Evolutionary conservation across 345 rosid species (phyloP), one percentile per base, ranked within the genome.

Genomic region (Hirschfeldia incana): DNA sequence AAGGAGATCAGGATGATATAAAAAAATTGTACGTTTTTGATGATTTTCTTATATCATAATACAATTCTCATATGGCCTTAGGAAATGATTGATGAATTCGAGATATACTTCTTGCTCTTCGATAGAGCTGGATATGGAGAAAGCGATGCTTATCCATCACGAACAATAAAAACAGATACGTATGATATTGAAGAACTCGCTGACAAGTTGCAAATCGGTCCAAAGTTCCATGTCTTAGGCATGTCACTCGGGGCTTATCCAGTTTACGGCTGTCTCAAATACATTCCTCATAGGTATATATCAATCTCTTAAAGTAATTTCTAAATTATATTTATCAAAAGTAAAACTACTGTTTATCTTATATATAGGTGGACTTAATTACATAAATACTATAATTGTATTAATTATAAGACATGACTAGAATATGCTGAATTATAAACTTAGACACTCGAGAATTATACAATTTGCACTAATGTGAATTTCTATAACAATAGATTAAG

Each of bases 181-280:
- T 85, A 82, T 46, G 96, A 92, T 69, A 82, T 92, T 32, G 87
- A 94, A 86, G 93, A 94, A 83, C 78, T 94, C n/a, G 97, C 92
- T 3, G 96, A 94, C 78, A 86, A 85, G 71, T 74, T 94, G 84
- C 87, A 94, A 80, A 73, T 94, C 16, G 96, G 98, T 8, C 75
- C 88, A 4, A 92, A 83, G 64, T 94, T 90, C 69, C 87, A 89
- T 58, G 87, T 94, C 16, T 39, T 94, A 29, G 98, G 98, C 53
- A 58, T 92, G 79, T 94, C 97, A 49, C 85, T 94, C 82, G 98
- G 97, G 15, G 93, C 86, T 33, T 90, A 90, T 83, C 86, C 89
- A 3, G 76, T 80, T 74, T 94, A 89, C 44, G 79, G 91, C 58
- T 92, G 96, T 72, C 88, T 94, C 66, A 87, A 88, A 10, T 39